Percentiles rank a stretch among this genome's conserved stretches.
phyloP scores from a whole-genome alignment of 768 basidiomycete species.

The Leccinum sublutescens region DNA sequence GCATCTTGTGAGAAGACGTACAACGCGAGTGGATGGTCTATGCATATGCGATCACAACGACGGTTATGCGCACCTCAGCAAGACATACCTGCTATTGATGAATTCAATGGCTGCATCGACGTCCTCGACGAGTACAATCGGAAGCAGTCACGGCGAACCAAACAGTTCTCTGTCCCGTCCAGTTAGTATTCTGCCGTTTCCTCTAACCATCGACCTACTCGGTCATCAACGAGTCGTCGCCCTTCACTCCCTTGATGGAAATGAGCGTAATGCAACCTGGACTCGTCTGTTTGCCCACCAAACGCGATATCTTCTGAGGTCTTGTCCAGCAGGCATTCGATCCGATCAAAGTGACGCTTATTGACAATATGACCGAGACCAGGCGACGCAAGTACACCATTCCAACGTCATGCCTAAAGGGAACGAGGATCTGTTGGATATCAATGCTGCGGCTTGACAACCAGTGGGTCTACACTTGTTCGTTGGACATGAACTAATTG shows the following conservation, averaged over 20 bases:
- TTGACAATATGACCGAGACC: conserved; percentile 55
- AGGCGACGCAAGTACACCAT: conserved; percentile 41
- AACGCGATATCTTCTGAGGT: conserved; percentile 65
- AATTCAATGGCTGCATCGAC: conserved; percentile 71
- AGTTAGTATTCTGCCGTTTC: background rate
- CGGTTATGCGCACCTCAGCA: background rate
- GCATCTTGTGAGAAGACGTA: conserved; percentile 68
- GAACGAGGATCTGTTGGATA: background rate
- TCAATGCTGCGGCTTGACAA: background rate
- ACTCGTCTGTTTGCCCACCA: conserved; percentile 62
- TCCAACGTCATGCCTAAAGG: conserved; percentile 27
- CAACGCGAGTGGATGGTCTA: conserved; percentile 71
- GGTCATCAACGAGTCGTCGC: conserved; percentile 71
- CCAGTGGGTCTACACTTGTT: conserved; percentile 28
- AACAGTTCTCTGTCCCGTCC: conserved; percentile 65
- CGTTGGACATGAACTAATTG: conserved; percentile 20
- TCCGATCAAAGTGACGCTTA: conserved; percentile 51
- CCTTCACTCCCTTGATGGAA: conserved; percentile 58
- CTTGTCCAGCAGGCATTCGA: conserved; percentile 59
- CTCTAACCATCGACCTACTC: conserved; percentile 47
- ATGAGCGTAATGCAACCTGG: conserved; percentile 67
- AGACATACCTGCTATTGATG: conserved; percentile 54
- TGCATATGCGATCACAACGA: conserved; percentile 23
- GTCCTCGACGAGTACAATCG: conserved; percentile 68
- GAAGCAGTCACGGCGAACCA: conserved; percentile 62